These are phyloP conservation scores for Terana coerulea DNA, from an alignment of 768 basidiomycete species.

Conservation along the genomic window DNA sequence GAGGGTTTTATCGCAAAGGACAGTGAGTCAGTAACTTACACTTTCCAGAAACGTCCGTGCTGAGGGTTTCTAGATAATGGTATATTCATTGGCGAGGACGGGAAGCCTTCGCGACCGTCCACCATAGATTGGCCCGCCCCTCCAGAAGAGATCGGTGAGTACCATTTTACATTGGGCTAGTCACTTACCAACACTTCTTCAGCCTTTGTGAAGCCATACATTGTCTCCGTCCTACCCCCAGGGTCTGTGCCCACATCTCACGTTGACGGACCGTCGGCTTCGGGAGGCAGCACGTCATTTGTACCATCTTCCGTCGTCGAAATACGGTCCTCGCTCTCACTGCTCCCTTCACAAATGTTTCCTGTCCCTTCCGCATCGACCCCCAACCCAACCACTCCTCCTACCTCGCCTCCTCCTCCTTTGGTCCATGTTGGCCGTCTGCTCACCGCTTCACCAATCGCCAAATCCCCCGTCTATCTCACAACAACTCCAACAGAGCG, in stretches of 20 bases:
- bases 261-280: constrained; percentile 20
- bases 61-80: constrained; percentile 52
- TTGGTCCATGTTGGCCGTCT: constrained; percentile 57
- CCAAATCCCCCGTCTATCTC: constrained; percentile 56
- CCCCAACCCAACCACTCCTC: constrained; percentile 22
- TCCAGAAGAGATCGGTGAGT: constrained; percentile 75
- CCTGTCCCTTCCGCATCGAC: constrained; percentile 51
- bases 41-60: neutral
- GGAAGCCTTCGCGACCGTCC: constrained; percentile 43
- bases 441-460: constrained; percentile 50
- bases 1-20: constrained; percentile 78
- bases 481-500: constrained; percentile 76
- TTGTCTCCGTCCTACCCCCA: constrained; percentile 71
- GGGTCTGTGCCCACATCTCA: constrained; percentile 46
- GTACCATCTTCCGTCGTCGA: constrained; percentile 60
- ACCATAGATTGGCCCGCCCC: constrained; percentile 72
- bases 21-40: constrained; percentile 44
- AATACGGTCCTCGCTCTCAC: constrained; percentile 67
- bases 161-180: neutral
- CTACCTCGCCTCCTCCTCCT: constrained; percentile 22
- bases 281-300: constrained; percentile 31
- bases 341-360: constrained; percentile 56
- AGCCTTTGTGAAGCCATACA: constrained; percentile 76
- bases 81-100: constrained; percentile 58
- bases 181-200: constrained; percentile 8